phyloP scores from a whole-genome alignment of 176 grass and related monocot species.

The Canna indica region DNA sequence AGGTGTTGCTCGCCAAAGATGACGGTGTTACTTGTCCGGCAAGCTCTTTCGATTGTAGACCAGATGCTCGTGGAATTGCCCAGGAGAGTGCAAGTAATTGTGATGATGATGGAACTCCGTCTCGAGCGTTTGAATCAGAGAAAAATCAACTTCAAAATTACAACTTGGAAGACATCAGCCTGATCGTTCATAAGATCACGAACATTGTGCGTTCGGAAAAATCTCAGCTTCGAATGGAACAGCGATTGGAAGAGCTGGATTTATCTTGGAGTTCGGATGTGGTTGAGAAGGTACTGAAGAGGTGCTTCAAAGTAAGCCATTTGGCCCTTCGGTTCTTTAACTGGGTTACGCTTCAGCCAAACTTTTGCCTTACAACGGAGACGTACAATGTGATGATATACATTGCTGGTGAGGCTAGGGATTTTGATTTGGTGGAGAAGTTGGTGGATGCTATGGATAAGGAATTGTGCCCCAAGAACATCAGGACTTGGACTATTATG shows the following conservation, averaged over 20 bases:
- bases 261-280: slow-evolving; percentile 32
- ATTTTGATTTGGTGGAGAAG: slow-evolving; percentile 39
- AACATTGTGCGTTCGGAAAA: slow-evolving; percentile 35
- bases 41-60: neutral
- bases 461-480: slow-evolving; percentile 38
- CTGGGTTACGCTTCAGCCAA: slow-evolving; percentile 40
- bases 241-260: slow-evolving; percentile 33
- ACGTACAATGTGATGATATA: slow-evolving; percentile 64
- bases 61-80: slow-evolving; percentile 28
- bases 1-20: neutral
- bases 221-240: slow-evolving; percentile 25
- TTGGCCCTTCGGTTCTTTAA: slow-evolving; percentile 52
- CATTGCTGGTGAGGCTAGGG: slow-evolving; percentile 41
- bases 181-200: slow-evolving; percentile 37
- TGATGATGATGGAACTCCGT: neutral
- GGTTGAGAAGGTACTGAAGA: slow-evolving; percentile 55
- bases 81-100: neutral
- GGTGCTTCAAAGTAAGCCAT: slow-evolving; percentile 56
- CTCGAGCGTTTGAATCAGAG: neutral
- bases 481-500: slow-evolving; percentile 66
- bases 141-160: slow-evolving; percentile 1
- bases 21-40: neutral
- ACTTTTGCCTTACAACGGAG: slow-evolving; percentile 43
- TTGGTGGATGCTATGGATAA: slow-evolving; percentile 55
- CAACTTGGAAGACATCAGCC: slow-evolving; percentile 21